Evolutionary conservation across 345 rosid genomes (phyloP), one percentile per base, ranked within the genome.

Genomic region (Cardiospermum halicacabum): DNA sequence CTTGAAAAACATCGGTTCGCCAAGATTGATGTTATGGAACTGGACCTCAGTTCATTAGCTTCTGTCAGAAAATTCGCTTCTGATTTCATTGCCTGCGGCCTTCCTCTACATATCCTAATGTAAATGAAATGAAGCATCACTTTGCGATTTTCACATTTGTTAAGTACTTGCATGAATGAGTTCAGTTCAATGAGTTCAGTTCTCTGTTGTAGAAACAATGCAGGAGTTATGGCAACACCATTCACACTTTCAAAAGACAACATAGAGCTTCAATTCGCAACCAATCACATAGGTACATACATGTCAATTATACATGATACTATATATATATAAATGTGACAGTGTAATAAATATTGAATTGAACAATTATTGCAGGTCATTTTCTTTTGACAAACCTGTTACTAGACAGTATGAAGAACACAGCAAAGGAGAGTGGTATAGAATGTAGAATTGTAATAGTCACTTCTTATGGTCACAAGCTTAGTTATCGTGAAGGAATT

Each of bases 201-300:
- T 11, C 12, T 39, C 43, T 39, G 3, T 39, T 39, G 43, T 39
- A 80, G 84, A 58, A 80, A 83, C 64, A 82, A 82, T 77, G 87
- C 87, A 65, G 84, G 87, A 60, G 68, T 34, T 34, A 34, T 73
- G 80, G 71, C 47, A 7, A 72, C 76, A 12, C 77, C 82, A 16
- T 79, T 77, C 77, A 56, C 12, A 39, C 81, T 82, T 53, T 82
- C 84, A 18, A 73, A 77, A 63, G 87, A 82, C 74, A 66, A 75
- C 65, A 66, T 73, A 32, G 87, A 82, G 58, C 69, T 79, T 13
- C 84, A 77, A 70, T 77, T 82, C 64, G 87, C 84, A 5, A 82
- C 87, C 19, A 82, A 82, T 57, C 82, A 82, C 76, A 59, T 82
- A 21, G 87, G 84, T 77, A 15, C 15, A 15, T 39, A 39, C 15